Conservation (phyloP, 2,329 filamentous ascomycete genomes). For the Phialemonium atrogriseum region DNA sequence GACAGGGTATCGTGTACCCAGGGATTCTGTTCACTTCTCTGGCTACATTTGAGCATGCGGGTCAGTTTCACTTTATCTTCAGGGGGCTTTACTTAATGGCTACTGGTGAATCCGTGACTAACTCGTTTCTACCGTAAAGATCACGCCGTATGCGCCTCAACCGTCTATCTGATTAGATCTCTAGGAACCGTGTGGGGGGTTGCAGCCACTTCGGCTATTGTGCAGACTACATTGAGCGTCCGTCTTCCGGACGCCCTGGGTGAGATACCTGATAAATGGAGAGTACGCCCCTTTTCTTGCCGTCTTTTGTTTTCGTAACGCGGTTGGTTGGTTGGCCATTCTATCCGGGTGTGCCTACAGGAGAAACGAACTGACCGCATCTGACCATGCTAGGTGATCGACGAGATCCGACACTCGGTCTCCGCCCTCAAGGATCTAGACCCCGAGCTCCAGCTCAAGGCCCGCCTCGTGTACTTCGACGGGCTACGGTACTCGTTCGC, state of each 20-base stretch:
- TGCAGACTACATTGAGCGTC: slow-evolving; percentile 52
- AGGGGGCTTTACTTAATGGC: no score
- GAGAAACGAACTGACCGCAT: no score
- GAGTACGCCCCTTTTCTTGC: slow-evolving; percentile 31
- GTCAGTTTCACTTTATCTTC: no score
- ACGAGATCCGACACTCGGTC: slow-evolving; percentile 54
- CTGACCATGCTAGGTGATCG: slow-evolving; percentile 39
- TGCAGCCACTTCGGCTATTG: slow-evolving; percentile 51
- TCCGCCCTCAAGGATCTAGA: slow-evolving; percentile 45
- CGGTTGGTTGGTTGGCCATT: no score
- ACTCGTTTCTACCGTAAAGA: slow-evolving; percentile 28
- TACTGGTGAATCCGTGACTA: no score
- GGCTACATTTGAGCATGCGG: slow-evolving; percentile 52
- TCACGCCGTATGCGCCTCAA: slow-evolving; percentile 54
- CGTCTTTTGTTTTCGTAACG: no score
- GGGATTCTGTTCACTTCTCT: slow-evolving; percentile 52
- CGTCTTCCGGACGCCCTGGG: slow-evolving; percentile 44
- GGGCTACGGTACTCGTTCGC: slow-evolving; percentile 48
- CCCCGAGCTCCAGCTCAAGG: slow-evolving; percentile 46
- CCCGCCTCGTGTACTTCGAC: slow-evolving; percentile 50
- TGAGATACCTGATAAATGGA: slow-evolving; percentile 48
- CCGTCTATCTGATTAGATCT: slow-evolving; percentile 55
- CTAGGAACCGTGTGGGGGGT: slow-evolving; percentile 58
- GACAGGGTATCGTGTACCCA: slow-evolving; percentile 52
- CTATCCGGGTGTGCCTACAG: no score